phyloP scores from a whole-genome alignment of 169 alveolate species.

The Eimeria sp. region DNA sequence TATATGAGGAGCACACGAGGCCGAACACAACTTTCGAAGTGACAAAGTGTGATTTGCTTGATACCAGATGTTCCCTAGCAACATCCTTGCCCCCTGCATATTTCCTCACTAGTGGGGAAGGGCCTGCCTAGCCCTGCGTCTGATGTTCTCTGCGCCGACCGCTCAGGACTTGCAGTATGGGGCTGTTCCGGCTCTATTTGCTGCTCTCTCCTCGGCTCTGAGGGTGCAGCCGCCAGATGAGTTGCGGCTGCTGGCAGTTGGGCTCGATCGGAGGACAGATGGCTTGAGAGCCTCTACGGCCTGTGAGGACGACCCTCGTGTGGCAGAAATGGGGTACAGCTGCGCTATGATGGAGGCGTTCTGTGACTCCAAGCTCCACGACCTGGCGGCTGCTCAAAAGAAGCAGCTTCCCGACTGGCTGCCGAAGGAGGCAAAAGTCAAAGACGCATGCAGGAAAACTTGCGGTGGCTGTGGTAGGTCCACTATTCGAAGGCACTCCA shows the following conservation, averaged over 20 bases:
- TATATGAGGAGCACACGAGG: background rate
- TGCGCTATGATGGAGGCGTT: slow-evolving; percentile 54
- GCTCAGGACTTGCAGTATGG: slow-evolving; percentile 73
- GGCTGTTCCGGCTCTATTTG: slow-evolving; percentile 69
- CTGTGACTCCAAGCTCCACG: slow-evolving; percentile 72
- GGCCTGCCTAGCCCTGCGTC: background rate
- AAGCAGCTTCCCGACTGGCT: slow-evolving; percentile 78
- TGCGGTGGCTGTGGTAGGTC: slow-evolving; percentile 71
- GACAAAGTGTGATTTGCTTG: background rate
- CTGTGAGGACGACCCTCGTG: slow-evolving; percentile 74
- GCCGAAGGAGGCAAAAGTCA: slow-evolving; percentile 63
- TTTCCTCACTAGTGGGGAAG: background rate
- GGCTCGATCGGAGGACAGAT: slow-evolving; percentile 44
- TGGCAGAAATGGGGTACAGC: slow-evolving; percentile 72
- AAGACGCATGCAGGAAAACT: slow-evolving; percentile 78
- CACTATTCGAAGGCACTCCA: background rate
- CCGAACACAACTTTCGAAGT: background rate
- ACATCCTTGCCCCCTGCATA: background rate
- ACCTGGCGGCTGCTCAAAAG: slow-evolving; percentile 69
- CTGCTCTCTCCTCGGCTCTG: slow-evolving; percentile 68
- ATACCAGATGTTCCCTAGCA: background rate
- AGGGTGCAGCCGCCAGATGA: slow-evolving; percentile 65
- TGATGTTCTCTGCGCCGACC: background rate
- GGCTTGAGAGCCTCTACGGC: slow-evolving; percentile 40
- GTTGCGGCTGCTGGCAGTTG: slow-evolving; percentile 75